These are phyloP conservation scores for Paralagenidium karlingii DNA, from an alignment of 352 stramenopile genomes.

Conservation along the genomic window DNA sequence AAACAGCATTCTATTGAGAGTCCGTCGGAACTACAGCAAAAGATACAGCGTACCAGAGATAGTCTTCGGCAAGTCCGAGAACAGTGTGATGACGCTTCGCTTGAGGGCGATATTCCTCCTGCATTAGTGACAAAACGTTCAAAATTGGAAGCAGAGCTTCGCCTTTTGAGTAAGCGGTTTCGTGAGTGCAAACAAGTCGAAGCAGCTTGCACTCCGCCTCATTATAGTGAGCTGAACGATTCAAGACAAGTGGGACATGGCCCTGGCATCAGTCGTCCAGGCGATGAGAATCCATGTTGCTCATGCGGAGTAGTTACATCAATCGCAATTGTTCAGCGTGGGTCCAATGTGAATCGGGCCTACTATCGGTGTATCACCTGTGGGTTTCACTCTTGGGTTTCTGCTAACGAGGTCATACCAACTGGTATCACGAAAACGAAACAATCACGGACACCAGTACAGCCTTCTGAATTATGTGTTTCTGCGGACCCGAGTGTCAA, in stretches of 20 bases:
- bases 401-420: too few relatives aligned
- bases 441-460: constrained; percentile 7
- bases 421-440: too few relatives aligned
- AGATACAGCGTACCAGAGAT: constrained; percentile 50
- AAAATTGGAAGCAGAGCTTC: constrained; percentile 44
- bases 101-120: constrained; percentile 58
- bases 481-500: constrained; percentile 33
- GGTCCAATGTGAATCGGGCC: constrained; percentile 38
- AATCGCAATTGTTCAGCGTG: constrained; percentile 48
- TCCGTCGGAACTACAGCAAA: constrained; percentile 21
- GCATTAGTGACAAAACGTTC: constrained; percentile 26
- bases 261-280: too few relatives aligned
- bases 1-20: too few relatives aligned
- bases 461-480: constrained; percentile 24
- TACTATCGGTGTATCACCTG: constrained; percentile 67
- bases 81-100: constrained; percentile 68
- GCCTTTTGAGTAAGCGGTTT: constrained; percentile 40
- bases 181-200: constrained; percentile 12
- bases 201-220: neutral
- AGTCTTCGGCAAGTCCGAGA: constrained; percentile 54
- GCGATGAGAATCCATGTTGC: constrained; percentile 19
- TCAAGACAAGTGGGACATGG: neutral
- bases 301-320: constrained; percentile 49
- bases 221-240: neutral
- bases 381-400: constrained; percentile 63